Percentiles rank a stretch among this genome's conserved stretches.
Evolutionary conservation across 2,329 filamentous ascomycete genomes (phyloP).

Genomic region (Parasarocladium wereldwijsianum): DNA sequence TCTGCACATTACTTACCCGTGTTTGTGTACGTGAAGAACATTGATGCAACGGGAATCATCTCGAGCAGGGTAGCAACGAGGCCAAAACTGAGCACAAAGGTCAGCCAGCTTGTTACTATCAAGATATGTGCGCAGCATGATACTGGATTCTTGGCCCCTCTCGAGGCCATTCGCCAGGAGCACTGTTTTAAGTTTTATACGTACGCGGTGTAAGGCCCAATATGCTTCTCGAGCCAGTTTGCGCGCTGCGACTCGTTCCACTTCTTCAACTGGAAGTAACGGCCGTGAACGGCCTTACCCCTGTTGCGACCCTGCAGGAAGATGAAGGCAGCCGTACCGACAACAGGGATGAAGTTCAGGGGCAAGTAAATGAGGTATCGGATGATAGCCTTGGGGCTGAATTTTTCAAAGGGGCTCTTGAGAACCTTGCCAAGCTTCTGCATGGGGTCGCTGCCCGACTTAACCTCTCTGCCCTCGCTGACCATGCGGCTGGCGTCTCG

Average conservation of each 20-base stretch:
- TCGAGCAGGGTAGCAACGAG: conserved; percentile 66
- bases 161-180: conserved; percentile 1
- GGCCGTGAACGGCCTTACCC: conserved; percentile 32
- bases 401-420: conserved; percentile 41
- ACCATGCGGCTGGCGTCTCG: conserved; percentile 46
- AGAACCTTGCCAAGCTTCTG: conserved; percentile 40
- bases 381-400: conserved; percentile 48
- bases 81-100: conserved; percentile 44
- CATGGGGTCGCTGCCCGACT: conserved; percentile 42
- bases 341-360: conserved; percentile 81
- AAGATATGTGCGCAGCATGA: background rate
- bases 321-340: conserved; percentile 73
- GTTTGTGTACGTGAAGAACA: conserved; percentile 83
- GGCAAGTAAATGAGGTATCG: conserved; percentile 77
- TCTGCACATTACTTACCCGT: conserved; percentile 32
- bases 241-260: conserved; percentile 54
- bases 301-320: conserved; percentile 51
- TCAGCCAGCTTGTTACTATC: conserved; percentile 2
- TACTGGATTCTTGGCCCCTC: background rate
- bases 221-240: conserved; percentile 55
- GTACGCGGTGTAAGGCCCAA: conserved; percentile 69
- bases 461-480: conserved; percentile 58
- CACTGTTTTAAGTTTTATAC: conserved; percentile 15
- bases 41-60: conserved; percentile 67
- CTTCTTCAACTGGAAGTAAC: conserved; percentile 87